These are phyloP conservation scores for Drechslerella stenobrocha DNA, from an alignment of 2,329 filamentous ascomycete species.

Conservation along the genomic window DNA sequence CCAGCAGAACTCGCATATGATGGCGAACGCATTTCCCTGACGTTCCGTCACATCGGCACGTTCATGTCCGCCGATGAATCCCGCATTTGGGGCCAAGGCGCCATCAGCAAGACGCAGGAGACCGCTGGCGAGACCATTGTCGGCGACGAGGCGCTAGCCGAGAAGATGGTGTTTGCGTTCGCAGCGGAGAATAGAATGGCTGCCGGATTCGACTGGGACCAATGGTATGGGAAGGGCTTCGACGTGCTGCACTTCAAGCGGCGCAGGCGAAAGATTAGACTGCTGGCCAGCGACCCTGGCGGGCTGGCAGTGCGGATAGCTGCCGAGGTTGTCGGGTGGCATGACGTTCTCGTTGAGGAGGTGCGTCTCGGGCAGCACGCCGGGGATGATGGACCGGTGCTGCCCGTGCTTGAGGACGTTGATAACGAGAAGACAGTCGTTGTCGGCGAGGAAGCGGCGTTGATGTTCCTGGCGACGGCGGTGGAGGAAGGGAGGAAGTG, in stretches of 20 bases:
- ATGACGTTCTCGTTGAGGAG: conserved; percentile 25
- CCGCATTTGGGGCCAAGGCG: conserved; percentile 89
- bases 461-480: conserved; percentile 51
- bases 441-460: conserved; percentile 49
- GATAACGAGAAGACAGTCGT: conserved; percentile 51
- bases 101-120: conserved; percentile 67
- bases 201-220: conserved; percentile 72
- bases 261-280: conserved; percentile 56
- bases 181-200: conserved; percentile 77
- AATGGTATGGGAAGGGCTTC: conserved; percentile 75
- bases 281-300: conserved; percentile 53
- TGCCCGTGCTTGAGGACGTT: conserved; percentile 51
- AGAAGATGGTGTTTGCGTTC: conserved; percentile 75
- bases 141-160: conserved; percentile 67
- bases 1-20: conserved; percentile 70
- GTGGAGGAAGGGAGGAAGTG: conserved; percentile 34
- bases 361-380: conserved; percentile 18
- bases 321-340: conserved; percentile 45
- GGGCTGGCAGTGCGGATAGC: conserved; percentile 54
- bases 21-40: conserved; percentile 84
- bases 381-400: conserved; percentile 8
- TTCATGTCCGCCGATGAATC: conserved; percentile 65
- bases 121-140: conserved; percentile 69
- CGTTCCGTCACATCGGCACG: conserved; percentile 86
- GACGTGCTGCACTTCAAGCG: conserved; percentile 71